These are phyloP conservation scores for Cladosporium sp. DNA, from an alignment of 2,329 filamentous ascomycete species.

Conservation along the genomic window DNA sequence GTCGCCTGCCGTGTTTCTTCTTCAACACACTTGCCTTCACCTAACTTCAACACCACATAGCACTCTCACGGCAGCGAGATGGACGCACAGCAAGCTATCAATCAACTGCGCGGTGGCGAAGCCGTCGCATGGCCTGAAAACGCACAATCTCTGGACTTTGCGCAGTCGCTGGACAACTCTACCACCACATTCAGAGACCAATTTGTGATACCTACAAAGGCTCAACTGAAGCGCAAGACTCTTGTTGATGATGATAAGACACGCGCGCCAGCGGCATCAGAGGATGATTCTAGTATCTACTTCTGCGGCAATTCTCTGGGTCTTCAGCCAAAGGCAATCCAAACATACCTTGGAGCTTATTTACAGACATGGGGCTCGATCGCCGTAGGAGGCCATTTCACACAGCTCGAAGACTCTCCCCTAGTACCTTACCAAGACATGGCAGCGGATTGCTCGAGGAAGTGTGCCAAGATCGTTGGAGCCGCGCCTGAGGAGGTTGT, in stretches of 20 bases:
- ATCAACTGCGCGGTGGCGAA: conserved; percentile 23
- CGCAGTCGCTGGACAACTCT: conserved; percentile 22
- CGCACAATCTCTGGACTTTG: conserved; percentile 25
- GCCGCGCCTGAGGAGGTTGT: conserved; percentile 70
- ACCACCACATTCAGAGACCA: conserved; percentile 49
- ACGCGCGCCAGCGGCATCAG: conserved; percentile 13
- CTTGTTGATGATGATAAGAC: conserved; percentile 35
- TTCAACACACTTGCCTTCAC: background rate
- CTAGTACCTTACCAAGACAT: conserved; percentile 72
- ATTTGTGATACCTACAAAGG: conserved; percentile 73
- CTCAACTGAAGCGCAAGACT: conserved; percentile 62
- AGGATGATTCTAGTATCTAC: conserved; percentile 59
- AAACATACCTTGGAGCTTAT: conserved; percentile 63
- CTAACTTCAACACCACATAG: background rate
- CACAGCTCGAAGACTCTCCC: conserved; percentile 50
- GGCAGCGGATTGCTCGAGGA: conserved; percentile 66
- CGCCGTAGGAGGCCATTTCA: conserved; percentile 67
- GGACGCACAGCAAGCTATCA: conserved; percentile 22
- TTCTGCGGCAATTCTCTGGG: conserved; percentile 88
- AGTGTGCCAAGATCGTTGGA: conserved; percentile 70
- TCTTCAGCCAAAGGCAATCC: conserved; percentile 68
- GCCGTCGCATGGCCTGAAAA: conserved; percentile 21
- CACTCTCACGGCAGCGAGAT: conserved; percentile 20
- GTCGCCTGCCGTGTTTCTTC: background rate
- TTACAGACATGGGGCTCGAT: conserved; percentile 80